Base-by-base conservation (phyloP, 257 asterid species). In the Penstemon barbatus region DNA sequence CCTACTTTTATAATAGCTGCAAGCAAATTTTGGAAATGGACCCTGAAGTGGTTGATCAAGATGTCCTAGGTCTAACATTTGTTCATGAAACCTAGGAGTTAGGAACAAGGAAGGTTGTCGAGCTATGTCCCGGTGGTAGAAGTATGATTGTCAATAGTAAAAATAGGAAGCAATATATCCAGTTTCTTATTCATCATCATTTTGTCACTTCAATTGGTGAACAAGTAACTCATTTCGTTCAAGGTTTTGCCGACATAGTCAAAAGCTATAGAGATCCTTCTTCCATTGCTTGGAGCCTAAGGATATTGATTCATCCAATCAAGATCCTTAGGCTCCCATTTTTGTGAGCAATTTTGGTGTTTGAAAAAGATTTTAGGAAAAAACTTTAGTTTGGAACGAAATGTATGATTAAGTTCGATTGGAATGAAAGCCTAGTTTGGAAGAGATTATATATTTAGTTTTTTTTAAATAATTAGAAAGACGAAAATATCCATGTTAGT, bases 41-140 rank as follows among this genome's bases (percentile, higher is more conserved):
- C 69, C 75, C 96, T 15, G 89, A 83, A 65, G 73, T 78, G 63
- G 85, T 94, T 13, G 98, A 94, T 79, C 86, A 89, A 77, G 97
- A 91, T 81, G 88, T 83, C 72, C 83, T 94, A 37, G 92, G 95
- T 75, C 84, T 93, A 61, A 94, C 98, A 58, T 94, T 94, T 75
- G 83, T 80, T 63, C 80, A 81, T 67, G 99, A 94, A 76, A 54
- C 83, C 58, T 95, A 89, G 75, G 98, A 91, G 84, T 69, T 94
- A 60, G 99, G 99, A 57, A 72, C 85, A 51, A 83, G 86, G 82
- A 85, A 91, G 77, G 73, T 80, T 60, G 80, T 91, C 54, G 98
- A 94, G 77, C 95, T 94, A 74, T 83, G 87, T 63, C 83, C 82
- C 13, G 77, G 71, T 70, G 99, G 99, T 65, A 80, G 49, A 78